Conservation (phyloP, 768 basidiomycete species). For the Xanthoconium stramineum region DNA sequence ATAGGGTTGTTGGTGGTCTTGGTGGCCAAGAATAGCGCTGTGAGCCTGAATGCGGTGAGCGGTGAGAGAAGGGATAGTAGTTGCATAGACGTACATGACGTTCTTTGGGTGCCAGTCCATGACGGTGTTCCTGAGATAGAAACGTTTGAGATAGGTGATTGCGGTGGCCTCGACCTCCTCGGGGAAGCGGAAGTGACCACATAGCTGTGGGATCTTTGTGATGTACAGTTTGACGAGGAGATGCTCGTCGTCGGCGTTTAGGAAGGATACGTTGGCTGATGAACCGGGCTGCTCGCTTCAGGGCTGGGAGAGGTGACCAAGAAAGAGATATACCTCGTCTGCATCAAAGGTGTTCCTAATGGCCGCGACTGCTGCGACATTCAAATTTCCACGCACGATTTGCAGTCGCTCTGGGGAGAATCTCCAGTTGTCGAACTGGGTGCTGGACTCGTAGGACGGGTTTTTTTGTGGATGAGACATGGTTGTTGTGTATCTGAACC, state of each 20-base stretch:
- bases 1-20: conserved; percentile 98
- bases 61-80: neutral
- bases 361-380: conserved; percentile 68
- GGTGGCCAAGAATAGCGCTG: conserved; percentile 89
- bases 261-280: conserved; percentile 66
- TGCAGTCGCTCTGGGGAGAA: conserved; percentile 70
- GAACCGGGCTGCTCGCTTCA: conserved; percentile 60
- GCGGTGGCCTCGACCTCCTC: conserved; percentile 95
- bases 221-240: conserved; percentile 87
- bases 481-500: neutral
- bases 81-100: conserved; percentile 72
- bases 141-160: conserved; percentile 88
- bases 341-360: conserved; percentile 77
- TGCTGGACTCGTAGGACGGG: conserved; percentile 72
- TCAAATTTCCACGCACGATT: conserved; percentile 61
- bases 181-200: conserved; percentile 80
- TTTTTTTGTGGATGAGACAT: conserved; percentile 10
- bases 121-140: conserved; percentile 95
- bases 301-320: neutral
- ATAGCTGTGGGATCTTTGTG: conserved; percentile 81
- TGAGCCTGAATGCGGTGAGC: conserved; percentile 60
- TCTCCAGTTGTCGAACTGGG: conserved; percentile 86
- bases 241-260: conserved; percentile 76
- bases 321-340: conserved; percentile 55
- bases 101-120: conserved; percentile 99